Evolutionary conservation across 2,329 filamentous ascomycete genomes (phyloP), one percentile per base, ranked within the genome.

Genomic region (Paraphaeosphaeria sporulosa): DNA sequence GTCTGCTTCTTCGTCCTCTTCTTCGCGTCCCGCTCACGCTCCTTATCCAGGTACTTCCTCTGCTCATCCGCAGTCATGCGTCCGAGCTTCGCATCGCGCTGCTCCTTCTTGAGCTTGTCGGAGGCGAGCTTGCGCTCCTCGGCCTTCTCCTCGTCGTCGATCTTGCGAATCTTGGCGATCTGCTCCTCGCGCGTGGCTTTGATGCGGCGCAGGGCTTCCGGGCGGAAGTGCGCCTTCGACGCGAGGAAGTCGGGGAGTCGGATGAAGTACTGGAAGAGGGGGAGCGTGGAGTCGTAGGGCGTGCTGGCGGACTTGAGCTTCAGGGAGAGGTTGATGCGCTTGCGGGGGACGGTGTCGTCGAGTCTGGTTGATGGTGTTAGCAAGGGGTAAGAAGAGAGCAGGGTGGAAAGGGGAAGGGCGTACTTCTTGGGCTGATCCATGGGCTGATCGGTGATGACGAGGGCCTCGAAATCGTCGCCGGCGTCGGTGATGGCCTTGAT

Each of bases 381-480:
- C 48, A 30, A 21, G 40, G 34, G 10, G 17, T n/a, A 13, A 2
- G 19, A 19, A 10, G n/a, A 27, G 36, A 19, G 52, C 4, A 7
- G 48, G 21, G 52, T 6, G 9, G 48, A 25, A 38, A 8, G 7
- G 46, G 32, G 15, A 60, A 59, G 49, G 40, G 79, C 88, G 81
- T 83, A 94, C 92, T 89, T 96, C 74, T 83, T 86, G 57, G 95
- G 95, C 81, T 92, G 93, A 69, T 97, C 93, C 55, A 89, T 81
- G 38, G 94, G 93, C 80, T 97, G 93, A 77, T 99, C 95, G 21
- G 90, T 91, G 54, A 98, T 84, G 71, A 99, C 90, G 62, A 99
- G 80, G 71, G 94, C 94, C 78, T 98, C 93, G 66, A 79, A 76
- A 46, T 96, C 88, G 51, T 87, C 79, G 32, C 94, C 94, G 5